phyloP scores from a whole-genome alignment of 2,329 filamentous ascomycete genomes.

The Xylariaceae sp. region DNA sequence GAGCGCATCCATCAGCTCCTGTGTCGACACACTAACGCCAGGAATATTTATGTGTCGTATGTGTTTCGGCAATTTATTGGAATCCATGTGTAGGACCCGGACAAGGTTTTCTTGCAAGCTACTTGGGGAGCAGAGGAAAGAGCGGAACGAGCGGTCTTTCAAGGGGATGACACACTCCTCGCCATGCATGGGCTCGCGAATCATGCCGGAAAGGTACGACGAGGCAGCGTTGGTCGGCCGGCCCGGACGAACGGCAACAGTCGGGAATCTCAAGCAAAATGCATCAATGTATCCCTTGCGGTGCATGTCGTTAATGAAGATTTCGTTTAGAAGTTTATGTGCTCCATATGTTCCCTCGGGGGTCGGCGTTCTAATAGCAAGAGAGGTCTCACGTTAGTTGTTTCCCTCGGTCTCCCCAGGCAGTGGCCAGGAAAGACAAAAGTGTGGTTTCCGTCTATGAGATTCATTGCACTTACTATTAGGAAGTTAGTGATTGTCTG shows the following conservation, averaged over 20 bases:
- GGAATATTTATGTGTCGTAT: constrained; percentile 55
- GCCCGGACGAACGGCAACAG: constrained; percentile 58
- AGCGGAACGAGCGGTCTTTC: constrained; percentile 45
- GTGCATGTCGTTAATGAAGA: constrained; percentile 60
- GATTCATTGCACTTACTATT: no score
- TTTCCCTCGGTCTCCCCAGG: no score
- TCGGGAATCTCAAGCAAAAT: constrained; percentile 56
- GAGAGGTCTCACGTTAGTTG: no score
- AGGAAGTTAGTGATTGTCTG: no score
- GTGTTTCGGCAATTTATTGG: constrained; percentile 39
- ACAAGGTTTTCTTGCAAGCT: constrained; percentile 52
- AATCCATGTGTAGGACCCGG: constrained; percentile 38
- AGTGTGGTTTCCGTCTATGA: no score
- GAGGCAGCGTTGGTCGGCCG: constrained; percentile 58
- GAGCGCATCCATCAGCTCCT: constrained; percentile 58
- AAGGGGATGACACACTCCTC: constrained; percentile 51
- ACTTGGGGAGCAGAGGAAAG: constrained; percentile 52
- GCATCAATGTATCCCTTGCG: constrained; percentile 55
- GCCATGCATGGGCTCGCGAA: constrained; percentile 58
- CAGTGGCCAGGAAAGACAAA: no score
- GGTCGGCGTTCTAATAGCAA: constrained; percentile 39
- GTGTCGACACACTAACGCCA: constrained; percentile 53
- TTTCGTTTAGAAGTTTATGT: constrained; percentile 60
- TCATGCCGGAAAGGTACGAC: constrained; percentile 60
- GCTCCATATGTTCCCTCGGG: constrained; percentile 61